Percentiles rank a stretch among this genome's conserved stretches.
phyloP scores from a whole-genome alignment of 1,284 basidiomycete species.

The Bjerkandera adusta region DNA sequence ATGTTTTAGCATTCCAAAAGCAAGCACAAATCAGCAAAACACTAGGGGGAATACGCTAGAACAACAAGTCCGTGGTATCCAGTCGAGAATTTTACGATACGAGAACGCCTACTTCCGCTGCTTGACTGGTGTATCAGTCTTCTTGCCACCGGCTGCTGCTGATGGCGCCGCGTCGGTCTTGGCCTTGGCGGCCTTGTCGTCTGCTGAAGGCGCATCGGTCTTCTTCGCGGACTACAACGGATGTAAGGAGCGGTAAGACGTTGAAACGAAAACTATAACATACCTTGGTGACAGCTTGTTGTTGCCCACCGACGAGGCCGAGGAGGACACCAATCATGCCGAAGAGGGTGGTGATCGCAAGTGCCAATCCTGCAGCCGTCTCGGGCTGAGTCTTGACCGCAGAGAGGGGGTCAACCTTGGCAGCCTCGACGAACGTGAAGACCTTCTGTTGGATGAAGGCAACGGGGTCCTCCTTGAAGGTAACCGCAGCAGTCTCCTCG shows the following conservation, averaged over 20 bases:
- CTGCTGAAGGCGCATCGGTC: conserved; percentile 60
- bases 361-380: conserved; percentile 75
- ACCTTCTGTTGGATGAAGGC: conserved; percentile 78
- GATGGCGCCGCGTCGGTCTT: conserved; percentile 62
- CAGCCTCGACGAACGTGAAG: conserved; percentile 70
- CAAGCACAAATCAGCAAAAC: conserved; percentile 22
- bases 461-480: conserved; percentile 73
- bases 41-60: conserved; percentile 17
- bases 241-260: conserved; percentile 6
- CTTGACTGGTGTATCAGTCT: conserved; percentile 55
- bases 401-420: conserved; percentile 66
- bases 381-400: conserved; percentile 85
- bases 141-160: conserved; percentile 68
- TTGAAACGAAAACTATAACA: conserved; percentile 13
- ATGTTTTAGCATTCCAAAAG: conserved; percentile 21
- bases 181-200: conserved; percentile 49
- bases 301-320: conserved; percentile 71
- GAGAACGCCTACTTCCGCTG: conserved; percentile 44
- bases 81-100: conserved; percentile 5
- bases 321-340: conserved; percentile 81
- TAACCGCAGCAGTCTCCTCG: conserved; percentile 40
- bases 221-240: conserved; percentile 63
- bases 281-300: conserved; percentile 68
- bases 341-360: conserved; percentile 74
- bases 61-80: conserved; percentile 13